Conservation (phyloP, 169 alveolate genomes). For the Ichthyophthirius multifiliis region DNA sequence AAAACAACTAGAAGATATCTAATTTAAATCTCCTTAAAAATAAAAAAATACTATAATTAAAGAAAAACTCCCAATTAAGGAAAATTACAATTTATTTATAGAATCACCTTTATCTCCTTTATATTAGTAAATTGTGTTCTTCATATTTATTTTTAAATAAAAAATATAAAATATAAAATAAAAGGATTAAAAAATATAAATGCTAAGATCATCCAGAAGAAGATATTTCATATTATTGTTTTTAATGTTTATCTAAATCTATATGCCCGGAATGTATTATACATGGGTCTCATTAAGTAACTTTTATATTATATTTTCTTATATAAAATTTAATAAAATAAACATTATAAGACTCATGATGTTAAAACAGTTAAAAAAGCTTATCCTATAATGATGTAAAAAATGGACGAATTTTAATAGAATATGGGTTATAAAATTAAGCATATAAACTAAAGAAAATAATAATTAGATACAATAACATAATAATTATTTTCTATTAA, state of each 20-base stretch:
- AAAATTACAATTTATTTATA: not conserved
- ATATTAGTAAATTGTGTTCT: too few species aligned
- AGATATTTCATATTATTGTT: not conserved
- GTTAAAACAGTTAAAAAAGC: not conserved
- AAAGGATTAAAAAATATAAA: not conserved
- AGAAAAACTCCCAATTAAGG: not conserved
- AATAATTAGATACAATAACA: not conserved
- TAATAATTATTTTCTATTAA: too few species aligned
- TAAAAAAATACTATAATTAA: too few species aligned
- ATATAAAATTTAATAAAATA: too few species aligned
- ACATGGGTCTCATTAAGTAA: not conserved
- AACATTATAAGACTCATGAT: conserved; percentile 4
- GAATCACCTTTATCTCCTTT: too few species aligned
- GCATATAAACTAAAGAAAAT: not conserved
- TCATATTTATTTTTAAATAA: too few species aligned
- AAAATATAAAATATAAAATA: not conserved
- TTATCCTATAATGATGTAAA: not conserved
- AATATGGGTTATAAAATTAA: not conserved
- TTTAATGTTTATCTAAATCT: not conserved
- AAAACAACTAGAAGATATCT: too few species aligned
- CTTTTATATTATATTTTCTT: too few species aligned
- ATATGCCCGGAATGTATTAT: not conserved
- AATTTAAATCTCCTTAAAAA: too few species aligned
- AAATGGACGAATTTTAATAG: not conserved
- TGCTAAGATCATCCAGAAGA: not conserved